Evolutionary conservation across 805 yeast species (phyloP), one percentile per base, ranked within the genome.

Genomic region (Metschnikowia drakensbergensis): DNA sequence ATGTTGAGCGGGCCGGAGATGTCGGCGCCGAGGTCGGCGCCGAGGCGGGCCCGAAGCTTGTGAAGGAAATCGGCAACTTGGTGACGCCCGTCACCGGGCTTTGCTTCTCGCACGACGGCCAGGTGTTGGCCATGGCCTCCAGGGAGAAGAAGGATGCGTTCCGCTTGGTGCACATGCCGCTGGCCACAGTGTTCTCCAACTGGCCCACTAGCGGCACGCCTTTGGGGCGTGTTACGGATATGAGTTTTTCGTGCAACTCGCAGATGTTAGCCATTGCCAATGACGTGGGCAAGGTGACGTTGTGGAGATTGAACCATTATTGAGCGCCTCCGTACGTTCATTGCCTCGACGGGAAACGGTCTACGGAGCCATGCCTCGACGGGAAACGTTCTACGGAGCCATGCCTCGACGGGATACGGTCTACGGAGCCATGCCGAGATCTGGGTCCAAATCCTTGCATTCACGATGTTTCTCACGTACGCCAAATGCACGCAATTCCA

Each of bases 151-250:
- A 84, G 58, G 98, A 94, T 66, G 88, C 97, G 3, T 72, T 94
- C 52, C 79, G 91, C 60, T 65, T 94, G 54, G 91, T 89, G 9
- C 98, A 94, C 63, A 68, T 92, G 49, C 96, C 97, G 23, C 78
- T 87, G 26, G 88, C 92, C 54, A 80, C 88, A 17, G 96, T 88
- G 5, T 94, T 83, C 69, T 76, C 83, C 42, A 94, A 94, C 72
- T 94, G 99, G 99, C 99, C 99, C 13, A 94, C 98, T 1, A 83
- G 92, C 45, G 90, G 90, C 5, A 92, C 99, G 0, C 98, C 99
- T 8, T 76, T 94, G 56, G 99, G 99, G n/a, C 82, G 85, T 56
- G 97, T 94, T 31, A 88, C 97, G 0, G 68, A 83, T 13, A 84
- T 82, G 2, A 79, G 82, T 11, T 92, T 92, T 66, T 82, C 95